phyloP scores from a whole-genome alignment of 306 rosid genomes.

The Abrus precatorius region DNA sequence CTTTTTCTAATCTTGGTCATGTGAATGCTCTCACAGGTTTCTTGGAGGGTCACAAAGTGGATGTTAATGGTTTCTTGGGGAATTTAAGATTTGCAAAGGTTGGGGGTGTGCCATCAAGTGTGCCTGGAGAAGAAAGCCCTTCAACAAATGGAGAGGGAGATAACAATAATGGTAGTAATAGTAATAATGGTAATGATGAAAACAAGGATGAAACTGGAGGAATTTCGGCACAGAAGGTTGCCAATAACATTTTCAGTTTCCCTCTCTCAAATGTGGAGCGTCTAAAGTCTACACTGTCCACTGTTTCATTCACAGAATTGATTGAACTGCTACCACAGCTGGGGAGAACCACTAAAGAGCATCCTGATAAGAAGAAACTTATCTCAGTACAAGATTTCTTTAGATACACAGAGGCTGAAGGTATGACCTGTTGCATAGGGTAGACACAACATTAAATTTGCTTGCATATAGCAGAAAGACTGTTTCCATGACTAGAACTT shows the following conservation, averaged over 20 bases:
- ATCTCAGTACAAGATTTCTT: constrained; percentile 96
- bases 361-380: constrained; percentile 97
- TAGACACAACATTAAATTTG: constrained; percentile 17
- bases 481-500: background rate
- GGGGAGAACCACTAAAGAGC: constrained; percentile 80
- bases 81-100: constrained; percentile 92
- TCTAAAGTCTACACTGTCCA: constrained; percentile 85
- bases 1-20: constrained; percentile 61
- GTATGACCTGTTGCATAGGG: constrained; percentile 56
- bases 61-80: constrained; percentile 86
- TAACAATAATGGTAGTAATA: constrained; percentile 18
- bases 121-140: constrained; percentile 75
- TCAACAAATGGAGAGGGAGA: constrained; percentile 70
- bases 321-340: constrained; percentile 90
- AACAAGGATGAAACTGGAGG: constrained; percentile 71
- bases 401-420: constrained; percentile 99
- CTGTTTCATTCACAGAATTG: constrained; percentile 88
- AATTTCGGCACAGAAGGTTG: constrained; percentile 83
- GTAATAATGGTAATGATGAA: constrained; percentile 51
- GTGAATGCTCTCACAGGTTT: constrained; percentile 63
- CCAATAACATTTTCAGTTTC: constrained; percentile 79
- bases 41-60: constrained; percentile 74
- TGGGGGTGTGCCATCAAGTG: constrained; percentile 84
- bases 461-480: constrained; percentile 27
- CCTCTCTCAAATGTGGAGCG: constrained; percentile 99